Evolutionary conservation across 1,139 yeast species (phyloP).

Genomic region (Lodderomyces metapsilosis): DNA sequence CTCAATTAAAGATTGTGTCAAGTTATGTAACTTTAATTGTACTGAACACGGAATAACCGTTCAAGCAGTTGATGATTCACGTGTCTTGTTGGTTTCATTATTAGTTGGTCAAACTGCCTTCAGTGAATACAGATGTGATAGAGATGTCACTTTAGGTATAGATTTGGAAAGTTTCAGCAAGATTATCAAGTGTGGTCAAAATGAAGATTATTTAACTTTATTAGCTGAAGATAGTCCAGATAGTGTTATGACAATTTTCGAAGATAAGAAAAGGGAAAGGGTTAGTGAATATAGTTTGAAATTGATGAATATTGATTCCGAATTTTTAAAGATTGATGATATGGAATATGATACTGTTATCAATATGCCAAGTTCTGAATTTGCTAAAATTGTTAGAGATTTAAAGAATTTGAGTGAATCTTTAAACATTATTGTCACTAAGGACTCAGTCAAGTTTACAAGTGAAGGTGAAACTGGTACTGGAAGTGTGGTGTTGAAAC

Average conservation of each 20-base stretch:
- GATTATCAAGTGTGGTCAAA: slow-evolving; percentile 87
- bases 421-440: slow-evolving; percentile 79
- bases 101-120: slow-evolving; percentile 90
- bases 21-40: slow-evolving; percentile 94
- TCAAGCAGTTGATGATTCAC: slow-evolving; percentile 96
- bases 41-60: slow-evolving; percentile 92
- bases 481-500: slow-evolving; percentile 85
- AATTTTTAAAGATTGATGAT: slow-evolving; percentile 90
- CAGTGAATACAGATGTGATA: slow-evolving; percentile 91
- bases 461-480: slow-evolving; percentile 93
- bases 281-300: slow-evolving; percentile 90
- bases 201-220: slow-evolving; percentile 82
- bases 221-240: slow-evolving; percentile 94
- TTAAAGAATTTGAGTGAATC: slow-evolving; percentile 85
- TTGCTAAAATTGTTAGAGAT: slow-evolving; percentile 88
- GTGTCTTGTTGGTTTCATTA: slow-evolving; percentile 87
- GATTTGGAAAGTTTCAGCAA: slow-evolving; percentile 85
- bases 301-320: slow-evolving; percentile 95
- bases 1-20: slow-evolving; percentile 89
- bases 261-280: slow-evolving; percentile 86
- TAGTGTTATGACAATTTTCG: slow-evolving; percentile 76
- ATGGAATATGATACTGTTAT: slow-evolving; percentile 87
- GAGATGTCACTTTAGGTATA: slow-evolving; percentile 88
- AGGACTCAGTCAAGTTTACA: slow-evolving; percentile 86
- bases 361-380: slow-evolving; percentile 84